Conservation (phyloP, 176 grass and related monocot species). For the Oryza australiensis region DNA sequence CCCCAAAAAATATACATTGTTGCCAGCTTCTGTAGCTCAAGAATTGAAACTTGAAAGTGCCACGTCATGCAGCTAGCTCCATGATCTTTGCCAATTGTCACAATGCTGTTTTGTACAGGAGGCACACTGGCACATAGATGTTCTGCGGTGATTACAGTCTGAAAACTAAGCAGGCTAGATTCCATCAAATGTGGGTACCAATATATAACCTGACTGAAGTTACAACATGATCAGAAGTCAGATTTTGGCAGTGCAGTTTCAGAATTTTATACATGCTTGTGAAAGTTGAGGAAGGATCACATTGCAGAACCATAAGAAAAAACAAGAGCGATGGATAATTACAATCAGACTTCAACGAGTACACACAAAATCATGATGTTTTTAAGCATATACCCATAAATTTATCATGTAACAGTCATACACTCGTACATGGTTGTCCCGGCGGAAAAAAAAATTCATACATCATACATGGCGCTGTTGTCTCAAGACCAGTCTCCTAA, state of each 20-base stretch:
- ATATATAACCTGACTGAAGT: neutral
- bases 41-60: neutral
- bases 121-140: too few species aligned
- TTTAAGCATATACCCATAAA: constrained; percentile 23
- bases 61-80: neutral
- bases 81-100: constrained; percentile 13
- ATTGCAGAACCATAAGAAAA: neutral
- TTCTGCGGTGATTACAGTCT: neutral
- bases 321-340: neutral
- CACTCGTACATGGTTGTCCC: neutral
- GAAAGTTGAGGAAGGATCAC: constrained; percentile 26
- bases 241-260: neutral
- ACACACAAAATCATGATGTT: constrained; percentile 1
- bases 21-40: too few species aligned
- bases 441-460: too few species aligned
- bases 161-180: neutral
- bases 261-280: neutral
- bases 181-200: neutral
- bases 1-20: too few species aligned
- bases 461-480: neutral
- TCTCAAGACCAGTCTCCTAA: neutral
- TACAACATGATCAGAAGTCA: neutral
- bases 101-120: neutral
- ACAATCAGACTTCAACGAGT: constrained; percentile 18
- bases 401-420: constrained; percentile 22